phyloP scores from a whole-genome alignment of 768 basidiomycete species.

The Udeniomyces megalosporus region DNA sequence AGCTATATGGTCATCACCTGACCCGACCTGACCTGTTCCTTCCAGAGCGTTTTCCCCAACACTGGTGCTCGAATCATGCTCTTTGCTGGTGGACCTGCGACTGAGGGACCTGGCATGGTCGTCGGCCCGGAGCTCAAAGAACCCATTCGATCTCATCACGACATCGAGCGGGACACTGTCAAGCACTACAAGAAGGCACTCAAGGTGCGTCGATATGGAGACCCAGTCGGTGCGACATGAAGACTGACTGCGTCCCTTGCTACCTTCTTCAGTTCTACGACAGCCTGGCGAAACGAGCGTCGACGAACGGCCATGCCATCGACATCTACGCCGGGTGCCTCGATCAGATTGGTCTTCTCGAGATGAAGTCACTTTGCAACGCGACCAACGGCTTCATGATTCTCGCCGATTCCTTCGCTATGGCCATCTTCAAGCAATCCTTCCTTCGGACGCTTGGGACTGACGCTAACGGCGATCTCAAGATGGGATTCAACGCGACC shows the following conservation, averaged over 20 bases:
- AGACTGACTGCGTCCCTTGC: conserved; percentile 11
- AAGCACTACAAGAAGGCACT: conserved; percentile 94
- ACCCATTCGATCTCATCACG: conserved; percentile 94
- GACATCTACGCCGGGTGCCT: conserved; percentile 94
- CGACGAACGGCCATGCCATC: conserved; percentile 84
- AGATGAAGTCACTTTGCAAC: conserved; percentile 92
- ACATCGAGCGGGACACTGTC: conserved; percentile 88
- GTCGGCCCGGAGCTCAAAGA: conserved; percentile 91
- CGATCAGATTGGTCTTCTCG: conserved; percentile 90
- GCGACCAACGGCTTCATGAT: conserved; percentile 94
- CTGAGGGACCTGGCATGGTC: conserved; percentile 93
- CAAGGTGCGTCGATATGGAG: conserved; percentile 43
- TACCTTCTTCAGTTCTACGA: conserved; percentile 64
- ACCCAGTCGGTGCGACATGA: not conserved
- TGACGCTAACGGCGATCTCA: conserved; percentile 75
- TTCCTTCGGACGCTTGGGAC: conserved; percentile 86
- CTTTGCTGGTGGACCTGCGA: conserved; percentile 86
- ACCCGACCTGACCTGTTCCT: not conserved
- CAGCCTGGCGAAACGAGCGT: conserved; percentile 74
- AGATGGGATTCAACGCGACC: conserved; percentile 98
- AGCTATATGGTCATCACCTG: not conserved
- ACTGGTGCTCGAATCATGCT: conserved; percentile 93
- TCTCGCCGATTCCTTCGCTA: conserved; percentile 88
- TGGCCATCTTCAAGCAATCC: conserved; percentile 96
- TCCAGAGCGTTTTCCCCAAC: conserved; percentile 71